Evolutionary conservation across 371 early-diverging fungal species (phyloP).

Genomic region (Lichtheimia ramosa): DNA sequence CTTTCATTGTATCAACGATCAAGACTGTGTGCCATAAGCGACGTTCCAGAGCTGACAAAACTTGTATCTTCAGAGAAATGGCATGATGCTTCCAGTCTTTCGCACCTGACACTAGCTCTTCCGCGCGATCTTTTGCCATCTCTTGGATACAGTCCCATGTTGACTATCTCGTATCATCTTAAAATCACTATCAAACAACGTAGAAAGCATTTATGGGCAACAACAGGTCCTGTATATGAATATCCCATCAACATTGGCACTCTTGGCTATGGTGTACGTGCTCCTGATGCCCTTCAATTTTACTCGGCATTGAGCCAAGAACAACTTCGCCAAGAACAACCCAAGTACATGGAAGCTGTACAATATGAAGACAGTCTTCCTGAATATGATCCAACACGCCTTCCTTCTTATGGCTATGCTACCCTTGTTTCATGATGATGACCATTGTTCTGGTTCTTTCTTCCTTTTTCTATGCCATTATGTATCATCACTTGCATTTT

Average conservation of each 20-base stretch:
- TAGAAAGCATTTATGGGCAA: slow-evolving; percentile 13
- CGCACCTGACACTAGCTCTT: neutral
- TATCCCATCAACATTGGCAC: slow-evolving; percentile 33
- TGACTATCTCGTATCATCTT: neutral
- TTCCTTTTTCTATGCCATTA: no score
- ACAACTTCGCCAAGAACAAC: slow-evolving; percentile 2
- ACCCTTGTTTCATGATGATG: neutral
- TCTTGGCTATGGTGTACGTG: slow-evolving; percentile 28
- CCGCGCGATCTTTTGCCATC: neutral
- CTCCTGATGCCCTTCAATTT: slow-evolving; percentile 24
- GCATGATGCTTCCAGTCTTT: neutral
- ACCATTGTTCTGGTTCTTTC: neutral
- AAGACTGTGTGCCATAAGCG: neutral
- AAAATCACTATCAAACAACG: slow-evolving; percentile 9
- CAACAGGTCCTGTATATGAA: neutral
- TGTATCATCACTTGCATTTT: no score
- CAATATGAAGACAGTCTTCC: slow-evolving; percentile 38
- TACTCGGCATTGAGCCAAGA: slow-evolving; percentile 13
- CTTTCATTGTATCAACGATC: slow-evolving; percentile 7
- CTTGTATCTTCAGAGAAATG: slow-evolving; percentile 1
- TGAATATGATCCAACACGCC: slow-evolving; percentile 21
- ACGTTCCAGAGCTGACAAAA: neutral
- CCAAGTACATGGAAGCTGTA: slow-evolving; percentile 27
- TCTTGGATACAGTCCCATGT: neutral
- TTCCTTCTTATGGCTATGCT: slow-evolving; percentile 9